Evolutionary conservation across 257 asterid species (phyloP), one percentile per base, ranked within the genome.

Genomic region (Solanum stenotomum): DNA sequence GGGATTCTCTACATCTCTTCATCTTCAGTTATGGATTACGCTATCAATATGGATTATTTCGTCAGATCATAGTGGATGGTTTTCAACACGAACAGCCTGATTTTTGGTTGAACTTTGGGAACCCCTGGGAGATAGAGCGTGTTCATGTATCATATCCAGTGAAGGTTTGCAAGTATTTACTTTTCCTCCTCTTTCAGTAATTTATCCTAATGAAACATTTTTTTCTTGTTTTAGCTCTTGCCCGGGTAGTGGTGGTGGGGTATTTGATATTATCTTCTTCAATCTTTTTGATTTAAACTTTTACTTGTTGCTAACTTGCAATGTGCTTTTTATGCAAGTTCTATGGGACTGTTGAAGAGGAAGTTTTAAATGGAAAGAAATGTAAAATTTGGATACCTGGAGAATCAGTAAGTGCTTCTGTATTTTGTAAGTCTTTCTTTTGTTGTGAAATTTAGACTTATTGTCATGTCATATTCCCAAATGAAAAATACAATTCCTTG

Each of bases 51-150:
- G 94, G 93, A 86, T 81, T 92, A 82, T 92, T 92, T 91, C 93
- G 94, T 42, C 94, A 91, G 87, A 89, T 90, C 87, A 92, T 92
- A 52, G 90, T 91, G 84, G 94, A 92, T 82, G 94, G 94, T 8
- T 92, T 90, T 89, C 94, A 91, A 89, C 94, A 90, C 38, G 94
- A 92, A 88, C 91, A 92, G 74, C 94, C 94, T 20, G 94, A 92
- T 88, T 92, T 89, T 87, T 92, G 94, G 94, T 90, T 92, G 86
- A 92, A 91, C 87, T 92, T 92, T 46, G 94, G 94, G 79, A 92
- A 92, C 81, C 94, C 94, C 86, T 92, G 94, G 94, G 94, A 92
- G 88, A 92, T 91, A 84, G 94, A 92, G 87, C 91, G 94, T 84
- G 93, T 92, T 86, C 94, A 92, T 75, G 93, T 92, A 29, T 92